Conservation (phyloP, 805 yeast genomes). For the Cyberlindnera veronae region DNA sequence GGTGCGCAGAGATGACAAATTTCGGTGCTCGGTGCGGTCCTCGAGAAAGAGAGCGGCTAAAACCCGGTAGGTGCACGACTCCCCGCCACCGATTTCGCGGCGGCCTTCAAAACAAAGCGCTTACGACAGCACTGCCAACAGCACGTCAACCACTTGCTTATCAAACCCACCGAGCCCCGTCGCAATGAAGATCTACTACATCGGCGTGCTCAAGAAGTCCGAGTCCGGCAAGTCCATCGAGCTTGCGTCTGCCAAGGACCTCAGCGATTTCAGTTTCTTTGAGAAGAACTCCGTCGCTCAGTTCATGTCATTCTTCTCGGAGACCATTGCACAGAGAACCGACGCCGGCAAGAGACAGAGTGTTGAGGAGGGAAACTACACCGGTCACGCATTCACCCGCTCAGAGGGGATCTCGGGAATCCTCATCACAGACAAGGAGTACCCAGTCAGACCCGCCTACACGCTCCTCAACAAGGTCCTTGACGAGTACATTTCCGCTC, state of each 20-base stretch:
- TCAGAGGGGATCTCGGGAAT: constrained; percentile 91
- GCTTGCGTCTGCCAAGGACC: constrained; percentile 74
- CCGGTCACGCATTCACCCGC: constrained; percentile 89
- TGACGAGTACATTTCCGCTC: constrained; percentile 84
- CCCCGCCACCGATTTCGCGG: constrained; percentile 3
- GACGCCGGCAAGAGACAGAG: constrained; percentile 87
- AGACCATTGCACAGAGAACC: constrained; percentile 88
- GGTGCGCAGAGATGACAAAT: constrained; percentile 11
- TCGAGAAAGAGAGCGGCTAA: not conserved
- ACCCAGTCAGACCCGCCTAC: constrained; percentile 96
- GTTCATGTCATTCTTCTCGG: constrained; percentile 91
- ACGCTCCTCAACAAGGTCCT: constrained; percentile 84
- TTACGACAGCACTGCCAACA: not conserved
- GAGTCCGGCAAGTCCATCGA: constrained; percentile 65
- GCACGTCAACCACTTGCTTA: not conserved
- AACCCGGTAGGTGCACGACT: not conserved
- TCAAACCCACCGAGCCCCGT: not conserved
- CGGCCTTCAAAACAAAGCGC: constrained; percentile 1
- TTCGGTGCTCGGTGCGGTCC: not conserved
- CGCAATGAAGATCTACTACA: constrained; percentile 83
- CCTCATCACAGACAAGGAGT: constrained; percentile 88
- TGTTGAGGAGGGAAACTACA: constrained; percentile 81
- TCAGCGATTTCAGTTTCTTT: constrained; percentile 84
- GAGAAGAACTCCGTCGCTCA: constrained; percentile 81
- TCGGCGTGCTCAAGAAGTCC: constrained; percentile 73